Base-by-base conservation (phyloP, 768 basidiomycete species). In the Macrolepiota albuminosa region DNA sequence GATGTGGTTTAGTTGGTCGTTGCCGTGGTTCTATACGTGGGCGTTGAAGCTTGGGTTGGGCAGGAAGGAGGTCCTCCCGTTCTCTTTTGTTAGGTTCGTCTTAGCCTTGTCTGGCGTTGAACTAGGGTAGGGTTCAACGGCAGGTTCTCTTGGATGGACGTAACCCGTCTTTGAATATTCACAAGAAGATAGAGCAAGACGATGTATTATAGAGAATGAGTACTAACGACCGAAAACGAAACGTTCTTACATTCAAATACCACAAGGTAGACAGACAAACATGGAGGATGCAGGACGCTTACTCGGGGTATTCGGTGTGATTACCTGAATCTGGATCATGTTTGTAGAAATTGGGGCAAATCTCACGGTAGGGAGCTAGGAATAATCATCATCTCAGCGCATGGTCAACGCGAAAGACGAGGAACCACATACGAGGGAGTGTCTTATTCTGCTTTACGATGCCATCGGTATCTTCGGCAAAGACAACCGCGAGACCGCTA, bases 401-500 rank as follows among this genome's bases (percentile, higher is more conserved):
- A 13, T 7, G 10, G 24, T 33, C 1, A 34, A 57, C 16, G 13
- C 47, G 10, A 21, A 16, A 36, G 18, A 13, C 13, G 24, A 51
- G 57, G 21, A 42, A 51, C 50, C 57, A 16, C 57, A 16, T 42
- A 57, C 57, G 57, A 21, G 57, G 57, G 4, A 50, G 40, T 31
- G 57, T 49, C 31, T 40, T 42, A 7, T 57, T 51, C 40, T 57
- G 57, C 29, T 51, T 49, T 21, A 26, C 48, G 18, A 57, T 49
- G 14, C 57, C 40, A 39, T 57, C 57, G 3, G 39, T 40, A n/a
- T 57, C 57, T 57, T 57, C 57, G 26, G 57, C 57, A 42, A 57
- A 57, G 48, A 57, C 57, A 18, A 51, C 57, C 29, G 57, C 57
- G 10, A 57, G 57, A n/a, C 57, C 49, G 13, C 57, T 51, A 26